Base-by-base conservation (phyloP, 2,329 filamentous ascomycete genomes). In the Bipolaris bicolor region DNA sequence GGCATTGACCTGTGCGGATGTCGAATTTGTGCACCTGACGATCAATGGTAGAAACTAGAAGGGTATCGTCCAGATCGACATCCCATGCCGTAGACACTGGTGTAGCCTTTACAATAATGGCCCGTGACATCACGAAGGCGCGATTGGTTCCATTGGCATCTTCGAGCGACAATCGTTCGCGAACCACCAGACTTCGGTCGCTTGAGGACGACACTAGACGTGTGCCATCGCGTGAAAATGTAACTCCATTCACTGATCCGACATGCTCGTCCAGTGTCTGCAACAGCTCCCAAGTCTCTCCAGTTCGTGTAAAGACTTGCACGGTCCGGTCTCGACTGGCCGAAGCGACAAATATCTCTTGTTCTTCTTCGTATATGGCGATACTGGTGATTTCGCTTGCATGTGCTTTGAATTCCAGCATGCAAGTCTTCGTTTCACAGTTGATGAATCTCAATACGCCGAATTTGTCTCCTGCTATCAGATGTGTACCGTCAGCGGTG, bases 181-280 rank as follows among this genome's bases (percentile, higher is more conserved):
- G 86, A 18, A 97, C 82, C 49, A 97, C 89, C 48, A 97, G 80
- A 0, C 92, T 96, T 40, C 95, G 87, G 76, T 99, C 95, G 26
- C 69, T 70, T 1, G 94, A 97, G 68, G 90, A 93, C 1, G 95
- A 97, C 18, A 98, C 83, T 43, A 98, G 79, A 61, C 84, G 88
- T 39, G 82, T 81, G 4, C 87, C 87, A 72, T 92, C 85, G 40
- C 89, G 84, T 2, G 90, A 86, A 56, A 96, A 92, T 7, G 93
- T 82, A 26, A 97, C 79, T 26, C 88, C 88, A 52, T 85, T 89
- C 16, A 99, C 93, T 62, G 91, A 90, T 20, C 92, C 91, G 29
- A 92, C 88, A 76, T 98, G 96, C 66, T 99, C 94, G 54, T 91
- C 88, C 71, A 98, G 85, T 0, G 95, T 99, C 75, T 99, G 95